Evolutionary conservation across 805 yeast species (phyloP), one percentile per base, ranked within the genome.

Genomic region (Barnettozyma salicaria): DNA sequence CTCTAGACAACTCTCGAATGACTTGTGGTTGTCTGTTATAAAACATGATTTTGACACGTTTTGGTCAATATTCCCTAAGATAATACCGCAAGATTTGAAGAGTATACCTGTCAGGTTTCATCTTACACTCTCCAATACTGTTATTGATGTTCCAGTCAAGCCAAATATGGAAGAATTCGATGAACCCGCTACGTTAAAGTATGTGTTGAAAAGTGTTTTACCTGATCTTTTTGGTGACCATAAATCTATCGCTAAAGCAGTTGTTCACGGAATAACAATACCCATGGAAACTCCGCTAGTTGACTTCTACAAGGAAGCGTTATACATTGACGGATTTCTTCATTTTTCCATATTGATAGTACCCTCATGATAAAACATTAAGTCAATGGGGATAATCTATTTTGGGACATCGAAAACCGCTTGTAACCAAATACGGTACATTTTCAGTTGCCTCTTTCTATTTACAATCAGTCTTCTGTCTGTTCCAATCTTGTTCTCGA

Each of bases 341-440:
- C 86, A 83, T 52, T 52, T 78, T 7, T 58, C 66, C 20, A 57
- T 74, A 17, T 55, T 60, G n/a, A 60, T 70, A 58, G 56, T 56
- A 33, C 27, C n/a, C n/a, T n/a, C 43, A 25, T 56, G 34, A 55
- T 12, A 4, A 11, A 17, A 17, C 16, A 13, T 9, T 17, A 13
- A 19, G 9, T 14, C 5, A 6, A 13, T 13, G 7, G 12, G 9
- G 14, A 5, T 9, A n/a, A 5, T 16, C 18, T 40, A 44, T 22
- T 40, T 38, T 25, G 67, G 66, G 25, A 61, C 68, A 24, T 65
- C 71, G 58, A 90, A 90, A 19, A 86, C 88, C 1, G 92, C 97
- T 63, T 92, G 98, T 39, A 92, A 64, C 98, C 98, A 92, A 41
- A 88, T 85, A 53, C 98, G 70, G 58, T 86, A 92, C 98, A 92